These are phyloP conservation scores for Cladosporium sp. DNA, from an alignment of 2,329 filamentous ascomycete genomes.

Conservation along the genomic window DNA sequence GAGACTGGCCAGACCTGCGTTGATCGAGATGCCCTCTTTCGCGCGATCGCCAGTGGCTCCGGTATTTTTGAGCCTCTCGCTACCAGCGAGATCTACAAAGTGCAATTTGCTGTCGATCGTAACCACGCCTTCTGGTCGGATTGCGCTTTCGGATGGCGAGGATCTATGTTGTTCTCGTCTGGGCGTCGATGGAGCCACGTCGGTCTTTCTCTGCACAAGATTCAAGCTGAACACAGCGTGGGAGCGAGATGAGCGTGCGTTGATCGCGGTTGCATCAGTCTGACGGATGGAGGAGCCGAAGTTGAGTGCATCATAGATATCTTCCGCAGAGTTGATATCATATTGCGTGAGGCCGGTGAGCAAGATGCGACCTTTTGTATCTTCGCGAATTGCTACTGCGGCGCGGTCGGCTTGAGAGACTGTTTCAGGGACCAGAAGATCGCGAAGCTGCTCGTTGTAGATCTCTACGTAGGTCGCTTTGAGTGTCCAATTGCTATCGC, in stretches of 20 bases:
- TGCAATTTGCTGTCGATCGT: constrained; percentile 98
- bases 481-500: constrained; percentile 72
- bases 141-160: constrained; percentile 70
- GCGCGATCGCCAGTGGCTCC: constrained; percentile 91
- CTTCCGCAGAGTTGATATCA: constrained; percentile 84
- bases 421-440: constrained; percentile 77
- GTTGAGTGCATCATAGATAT: constrained; percentile 82
- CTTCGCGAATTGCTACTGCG: constrained; percentile 87
- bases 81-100: constrained; percentile 95
- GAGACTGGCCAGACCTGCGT: constrained; percentile 86
- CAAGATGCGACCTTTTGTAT: constrained; percentile 89
- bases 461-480: constrained; percentile 77
- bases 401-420: constrained; percentile 66
- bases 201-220: constrained; percentile 76
- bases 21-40: constrained; percentile 96
- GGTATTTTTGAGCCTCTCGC: constrained; percentile 94
- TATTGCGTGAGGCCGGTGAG: constrained; percentile 86
- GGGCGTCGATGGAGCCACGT: constrained; percentile 41
- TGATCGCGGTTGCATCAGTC: constrained; percentile 94
- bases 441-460: constrained; percentile 93
- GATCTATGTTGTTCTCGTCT: constrained; percentile 79
- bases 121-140: constrained; percentile 56
- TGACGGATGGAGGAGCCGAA: constrained; percentile 93
- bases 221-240: constrained; percentile 97
- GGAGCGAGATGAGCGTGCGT: constrained; percentile 94